These are phyloP conservation scores for Lachancea dasiensis DNA, from an alignment of 805 yeast genomes.

Conservation along the genomic window DNA sequence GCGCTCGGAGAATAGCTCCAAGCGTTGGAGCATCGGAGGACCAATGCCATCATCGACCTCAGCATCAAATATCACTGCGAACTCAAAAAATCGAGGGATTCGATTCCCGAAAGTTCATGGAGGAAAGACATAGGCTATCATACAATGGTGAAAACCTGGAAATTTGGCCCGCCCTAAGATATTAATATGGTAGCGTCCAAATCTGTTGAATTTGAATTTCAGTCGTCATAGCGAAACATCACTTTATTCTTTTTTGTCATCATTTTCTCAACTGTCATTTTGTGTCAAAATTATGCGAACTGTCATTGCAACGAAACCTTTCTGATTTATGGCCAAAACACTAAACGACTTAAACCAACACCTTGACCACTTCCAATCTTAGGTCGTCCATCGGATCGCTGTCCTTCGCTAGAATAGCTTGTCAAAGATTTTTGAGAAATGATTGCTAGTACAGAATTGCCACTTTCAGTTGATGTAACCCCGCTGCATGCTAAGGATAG, in stretches of 20 bases:
- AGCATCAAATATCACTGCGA: not conserved
- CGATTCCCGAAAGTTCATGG: conserved; percentile 8
- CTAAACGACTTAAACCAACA: not conserved
- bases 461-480: not conserved
- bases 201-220: not conserved
- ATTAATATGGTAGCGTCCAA: not conserved
- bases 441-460: not conserved
- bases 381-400: too few species aligned
- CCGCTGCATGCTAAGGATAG: not conserved
- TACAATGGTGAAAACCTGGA: too few species aligned
- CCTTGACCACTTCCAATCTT: not conserved
- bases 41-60: conserved; percentile 5
- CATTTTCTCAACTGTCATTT: not conserved
- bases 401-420: not conserved
- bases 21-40: conserved; percentile 9
- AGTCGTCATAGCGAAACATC: not conserved
- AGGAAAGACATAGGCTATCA: too few species aligned
- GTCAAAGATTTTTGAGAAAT: not conserved
- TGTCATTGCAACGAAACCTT: not conserved
- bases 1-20: not conserved
- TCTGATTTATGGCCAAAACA: not conserved
- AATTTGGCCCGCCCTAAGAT: too few species aligned
- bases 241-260: not conserved
- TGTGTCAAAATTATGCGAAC: not conserved
- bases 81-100: conserved; percentile 2